Evolutionary conservation across 2,329 filamentous ascomycete genomes (phyloP), one percentile per base, ranked within the genome.

Genomic region (Pestalotiopsis sp.): DNA sequence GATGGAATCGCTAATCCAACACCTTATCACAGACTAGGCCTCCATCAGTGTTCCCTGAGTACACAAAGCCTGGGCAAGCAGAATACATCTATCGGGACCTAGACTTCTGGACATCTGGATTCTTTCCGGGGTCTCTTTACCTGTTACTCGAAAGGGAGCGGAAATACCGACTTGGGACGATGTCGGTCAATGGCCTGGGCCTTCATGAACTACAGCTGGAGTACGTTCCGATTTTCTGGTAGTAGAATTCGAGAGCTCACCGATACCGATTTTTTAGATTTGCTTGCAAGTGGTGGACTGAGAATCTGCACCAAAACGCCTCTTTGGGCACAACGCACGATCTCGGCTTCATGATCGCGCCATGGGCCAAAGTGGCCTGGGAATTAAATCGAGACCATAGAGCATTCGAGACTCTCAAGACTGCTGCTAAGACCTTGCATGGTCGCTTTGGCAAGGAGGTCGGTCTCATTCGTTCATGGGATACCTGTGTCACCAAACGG

Each of bases 21-120:
- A 36, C 3, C 62, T 13, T 6, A 38, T 31, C 4, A 25, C 36
- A 69, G 68, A 20, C 76, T 72, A 25, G 68, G 65, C 41, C 62
- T 17, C 66, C 68, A 7, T 45, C 68, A 13, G 45, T 76, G 2
- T 81, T 77, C 69, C 80, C 80, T 1, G 81, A 82, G 69, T 80
- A 82, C 68, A 82, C 79, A 11, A 73, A 79, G 31, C 79, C 80
- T n/a, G 77, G 76, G 9, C 73, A 76, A 0, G 76, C 73, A 0
- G 73, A 71, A 14, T 85, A 84, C 68, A 77, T 81, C 20, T 80
- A 83, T 66, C 75, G 81, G 13, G 75, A 79, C 36, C 73, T 79
- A 0, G 77, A 81, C 11, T 84, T 84, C 68, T 86, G 83, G 84
- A 85, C 83, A 0, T 83, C 80, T 2, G 83, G 83, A 0, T 85